A percentile compares a stretch with the other conserved stretches of the same genome.
phyloP scores from a whole-genome alignment of 768 basidiomycete species.

The Paxillus involutus region DNA sequence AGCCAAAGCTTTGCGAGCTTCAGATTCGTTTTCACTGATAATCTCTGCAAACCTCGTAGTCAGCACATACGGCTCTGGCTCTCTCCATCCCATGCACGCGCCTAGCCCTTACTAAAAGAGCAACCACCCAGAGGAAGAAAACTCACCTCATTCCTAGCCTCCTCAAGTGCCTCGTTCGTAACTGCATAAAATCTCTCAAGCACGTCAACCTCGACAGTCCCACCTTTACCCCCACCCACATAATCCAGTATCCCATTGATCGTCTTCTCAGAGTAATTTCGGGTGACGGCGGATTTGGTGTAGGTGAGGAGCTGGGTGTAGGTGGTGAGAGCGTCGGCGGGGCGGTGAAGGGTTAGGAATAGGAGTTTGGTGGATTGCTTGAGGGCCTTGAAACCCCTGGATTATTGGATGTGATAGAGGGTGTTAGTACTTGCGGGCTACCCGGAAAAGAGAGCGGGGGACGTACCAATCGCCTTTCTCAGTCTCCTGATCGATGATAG shows the following conservation, averaged over 20 bases:
- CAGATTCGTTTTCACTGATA: conserved; percentile 94
- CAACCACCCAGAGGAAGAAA: background rate
- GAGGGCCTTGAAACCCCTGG: conserved; percentile 97
- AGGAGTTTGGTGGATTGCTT: conserved; percentile 97
- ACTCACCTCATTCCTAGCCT: conserved; percentile 93
- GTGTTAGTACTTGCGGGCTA: background rate
- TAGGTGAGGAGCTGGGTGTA: conserved; percentile 88
- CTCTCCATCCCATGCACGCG: background rate
- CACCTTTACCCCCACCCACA: conserved; percentile 87
- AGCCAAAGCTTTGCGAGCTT: conserved; percentile 98
- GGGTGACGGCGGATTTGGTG: conserved; percentile 92
- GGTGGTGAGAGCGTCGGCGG: conserved; percentile 80
- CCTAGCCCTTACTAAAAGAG: background rate
- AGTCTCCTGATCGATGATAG: conserved; percentile 88
- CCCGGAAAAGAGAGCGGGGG: background rate
- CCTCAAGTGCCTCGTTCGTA: conserved; percentile 85
- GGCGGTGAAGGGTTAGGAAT: conserved; percentile 75
- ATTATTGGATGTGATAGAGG: background rate
- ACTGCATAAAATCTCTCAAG: conserved; percentile 95
- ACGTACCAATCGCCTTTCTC: conserved; percentile 91
- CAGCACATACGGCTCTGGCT: background rate
- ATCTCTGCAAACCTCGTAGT: conserved; percentile 50
- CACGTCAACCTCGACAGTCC: conserved; percentile 76
- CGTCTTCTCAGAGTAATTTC: conserved; percentile 96
- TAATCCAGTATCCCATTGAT: conserved; percentile 99